Conservation (phyloP, 2,329 filamentous ascomycete species). For the Venturiaceae sp. region DNA sequence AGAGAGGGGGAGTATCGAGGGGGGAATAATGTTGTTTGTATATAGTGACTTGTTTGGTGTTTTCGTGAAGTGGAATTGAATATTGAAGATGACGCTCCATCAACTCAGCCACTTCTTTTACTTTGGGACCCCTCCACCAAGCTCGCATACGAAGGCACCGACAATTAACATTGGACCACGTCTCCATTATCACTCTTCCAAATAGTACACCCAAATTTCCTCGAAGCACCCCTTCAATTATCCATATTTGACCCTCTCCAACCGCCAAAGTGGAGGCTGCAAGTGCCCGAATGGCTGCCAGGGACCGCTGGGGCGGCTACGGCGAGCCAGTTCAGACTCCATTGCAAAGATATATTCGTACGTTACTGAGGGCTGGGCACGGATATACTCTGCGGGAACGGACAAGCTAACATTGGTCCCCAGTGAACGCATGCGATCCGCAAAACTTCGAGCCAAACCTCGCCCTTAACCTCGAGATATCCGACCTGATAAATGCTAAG, state of each 20-base stretch:
- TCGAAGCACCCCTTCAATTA: neutral
- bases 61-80: neutral
- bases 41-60: neutral
- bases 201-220: neutral
- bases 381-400: neutral
- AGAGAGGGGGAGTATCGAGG: too few relatives aligned
- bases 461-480: slow-evolving; percentile 89
- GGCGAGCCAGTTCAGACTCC: slow-evolving; percentile 71
- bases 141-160: neutral
- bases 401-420: neutral
- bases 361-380: slow-evolving; percentile 15
- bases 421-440: slow-evolving; percentile 85
- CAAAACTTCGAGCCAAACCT: slow-evolving; percentile 98
- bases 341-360: slow-evolving; percentile 85
- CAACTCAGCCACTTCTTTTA: too few relatives aligned
- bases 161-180: neutral
- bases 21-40: neutral
- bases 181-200: neutral
- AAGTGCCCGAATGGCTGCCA: slow-evolving; percentile 86
- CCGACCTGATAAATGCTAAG: slow-evolving; percentile 94
- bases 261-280: slow-evolving; percentile 67
- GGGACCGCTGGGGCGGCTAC: slow-evolving; percentile 85
- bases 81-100: neutral
- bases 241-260: neutral
- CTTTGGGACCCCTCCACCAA: neutral